Evolutionary conservation across 257 asterid genomes (phyloP), one percentile per base, ranked within the genome.

Genomic region (Vinca minor): DNA sequence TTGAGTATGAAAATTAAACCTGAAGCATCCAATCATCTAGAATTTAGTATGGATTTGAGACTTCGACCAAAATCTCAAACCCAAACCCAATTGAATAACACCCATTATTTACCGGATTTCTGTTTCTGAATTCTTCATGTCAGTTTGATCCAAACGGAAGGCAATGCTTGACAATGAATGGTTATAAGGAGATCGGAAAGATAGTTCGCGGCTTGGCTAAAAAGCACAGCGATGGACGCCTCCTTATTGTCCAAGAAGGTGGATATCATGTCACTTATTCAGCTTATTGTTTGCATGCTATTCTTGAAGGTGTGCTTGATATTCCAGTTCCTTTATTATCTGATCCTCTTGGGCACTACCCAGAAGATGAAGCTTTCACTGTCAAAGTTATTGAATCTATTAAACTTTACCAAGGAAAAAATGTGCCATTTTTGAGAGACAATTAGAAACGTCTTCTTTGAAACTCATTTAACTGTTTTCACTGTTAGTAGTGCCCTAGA

Each of bases 61-160:
- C n/a, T n/a, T n/a, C n/a, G n/a, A n/a, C n/a, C n/a, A n/a, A n/a
- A n/a, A n/a, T n/a, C n/a, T n/a, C n/a, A n/a, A n/a, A n/a, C n/a
- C n/a, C n/a, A n/a, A n/a, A n/a, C n/a, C n/a, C n/a, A n/a, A n/a
- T n/a, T 28, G 14, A 1, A 53, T 26, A 13, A 14, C 14, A 34
- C 7, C 38, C 21, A 55, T 4, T 55, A 14, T 14, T 28, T 29
- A 15, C 35, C 61, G 5, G 25, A 29, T 55, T 17, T 31, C 26
- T 32, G 4, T 3, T n/a, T 66, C 39, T 62, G 68, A 25, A 53
- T 31, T 65, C 18, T 49, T 57, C 8, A 23, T 50, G 71, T 65
- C 82, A 92, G 98, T 92, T 89, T 78, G 98, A 92, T 81, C 95
- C 98, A 8, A 92, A 92, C 17, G 98, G 98, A 74, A 87, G 96